Base-by-base conservation (phyloP, 1,284 basidiomycete genomes). In the Trichosporon faecale region DNA sequence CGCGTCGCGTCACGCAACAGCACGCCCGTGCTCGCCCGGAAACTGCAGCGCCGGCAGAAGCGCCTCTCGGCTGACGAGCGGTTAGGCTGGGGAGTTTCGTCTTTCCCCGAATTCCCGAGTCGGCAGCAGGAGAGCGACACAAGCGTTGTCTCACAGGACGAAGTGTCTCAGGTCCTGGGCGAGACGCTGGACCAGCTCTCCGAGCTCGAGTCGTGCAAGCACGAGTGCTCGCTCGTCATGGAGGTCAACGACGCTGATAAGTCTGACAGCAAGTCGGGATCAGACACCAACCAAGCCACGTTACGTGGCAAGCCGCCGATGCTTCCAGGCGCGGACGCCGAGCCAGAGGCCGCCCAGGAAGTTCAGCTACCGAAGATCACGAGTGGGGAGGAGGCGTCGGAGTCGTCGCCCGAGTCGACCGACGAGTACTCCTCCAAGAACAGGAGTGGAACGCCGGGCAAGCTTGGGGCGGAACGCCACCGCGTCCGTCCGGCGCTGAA, bases 41-140 rank as follows among this genome's bases (percentile, higher is more conserved):
- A 61, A n/a, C 57, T 61, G 5, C 57, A 61, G 27, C 57, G 57
- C 18, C 27, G 57, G 29, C 57, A 61, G 29, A 61, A 61, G 27
- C 57, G 57, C 29, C 9, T 61, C 3, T 61, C 57, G 27, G 29
- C 57, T 61, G 66, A 55, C 0, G 71, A 73, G 29, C 66, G 57
- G 2, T 64, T 77, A 14, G 74, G 74, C 9, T 78, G 78, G 78
- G 78, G 75, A 0, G 72, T 75, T 2, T 76, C 69, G 6, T 33
- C 73, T 6, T 76, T 76, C 61, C 76, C 77, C 3, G 75, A 76
- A 49, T 76, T 75, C 66, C 73, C 74, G 3, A 27, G 69, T 23
- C 63, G 57, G 14, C 57, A 33, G 21, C 57, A 33, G 27, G 63
- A 64, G 63, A 37, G 35, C 44, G 35, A 44, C 63, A 64, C 37